A percentile compares a stretch with the other conserved stretches of the same genome.
Evolutionary conservation across 225 moss, liverwort and hornwort species (phyloP).

Genomic region (Ulota crispa): DNA sequence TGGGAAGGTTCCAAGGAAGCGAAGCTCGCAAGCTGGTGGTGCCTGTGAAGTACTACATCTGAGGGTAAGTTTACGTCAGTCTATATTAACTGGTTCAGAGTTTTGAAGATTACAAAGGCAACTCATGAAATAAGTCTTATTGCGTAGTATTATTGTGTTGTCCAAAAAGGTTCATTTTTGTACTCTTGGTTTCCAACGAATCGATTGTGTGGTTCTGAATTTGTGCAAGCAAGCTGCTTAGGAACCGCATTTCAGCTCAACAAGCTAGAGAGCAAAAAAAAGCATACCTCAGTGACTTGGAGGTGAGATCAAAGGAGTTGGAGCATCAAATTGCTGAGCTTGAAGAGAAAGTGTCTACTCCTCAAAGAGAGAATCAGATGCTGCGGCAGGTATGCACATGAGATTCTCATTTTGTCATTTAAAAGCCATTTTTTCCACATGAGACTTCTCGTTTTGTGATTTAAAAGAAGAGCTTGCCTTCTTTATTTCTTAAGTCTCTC

Average conservation of each 20-base stretch:
- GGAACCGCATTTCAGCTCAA: conserved; percentile 97
- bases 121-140: not conserved
- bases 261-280: conserved; percentile 98
- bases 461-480: too few relatives aligned
- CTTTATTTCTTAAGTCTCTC: too few relatives aligned
- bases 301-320: conserved; percentile 81
- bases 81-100: not conserved
- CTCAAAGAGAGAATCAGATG: conserved; percentile 87
- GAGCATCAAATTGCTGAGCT: conserved; percentile 84
- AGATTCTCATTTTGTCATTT: too few relatives aligned
- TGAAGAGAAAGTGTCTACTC: conserved; percentile 85
- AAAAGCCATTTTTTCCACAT: too few relatives aligned
- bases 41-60: too few relatives aligned
- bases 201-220: conserved; percentile 3
- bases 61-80: too few relatives aligned
- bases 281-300: conserved; percentile 88
- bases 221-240: conserved; percentile 62
- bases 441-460: too few relatives aligned
- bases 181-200: not conserved
- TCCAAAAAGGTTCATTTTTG: not conserved
- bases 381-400: conserved; percentile 88
- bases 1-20: too few relatives aligned
- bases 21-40: too few relatives aligned
- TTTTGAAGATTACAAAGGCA: not conserved
- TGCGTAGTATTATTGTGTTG: not conserved